These are phyloP conservation scores for Phylloporus sp. DNA, from an alignment of 1,284 basidiomycete species.

Conservation along the genomic window DNA sequence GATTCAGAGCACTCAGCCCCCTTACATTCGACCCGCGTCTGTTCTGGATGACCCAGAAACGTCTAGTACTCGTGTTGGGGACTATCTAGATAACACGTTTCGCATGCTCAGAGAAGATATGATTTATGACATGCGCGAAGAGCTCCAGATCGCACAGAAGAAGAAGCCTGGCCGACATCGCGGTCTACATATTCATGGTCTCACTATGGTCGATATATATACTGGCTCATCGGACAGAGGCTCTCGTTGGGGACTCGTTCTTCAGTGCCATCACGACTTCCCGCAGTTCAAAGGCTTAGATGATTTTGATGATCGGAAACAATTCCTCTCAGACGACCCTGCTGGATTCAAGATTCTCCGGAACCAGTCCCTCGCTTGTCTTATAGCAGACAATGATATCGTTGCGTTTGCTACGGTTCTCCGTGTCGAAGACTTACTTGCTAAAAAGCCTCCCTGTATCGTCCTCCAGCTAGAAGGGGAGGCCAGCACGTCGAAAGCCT, in stretches of 20 bases:
- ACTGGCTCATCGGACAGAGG: conserved; percentile 45
- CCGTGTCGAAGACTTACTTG: conserved; percentile 61
- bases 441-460: conserved; percentile 54
- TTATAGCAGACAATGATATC: conserved; percentile 56
- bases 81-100: conserved; percentile 71
- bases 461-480: conserved; percentile 61
- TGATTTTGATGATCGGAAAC: conserved; percentile 42
- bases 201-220: conserved; percentile 50
- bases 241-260: conserved; percentile 57
- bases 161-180: conserved; percentile 57
- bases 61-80: conserved; percentile 46
- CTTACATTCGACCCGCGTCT: conserved; percentile 57
- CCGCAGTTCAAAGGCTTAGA: conserved; percentile 46
- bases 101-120: conserved; percentile 72
- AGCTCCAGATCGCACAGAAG: conserved; percentile 54
- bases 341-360: conserved; percentile 48
- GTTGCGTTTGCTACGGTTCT: conserved; percentile 61
- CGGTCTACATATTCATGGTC: conserved; percentile 51
- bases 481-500: conserved; percentile 45
- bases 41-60: conserved; percentile 54
- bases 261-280: conserved; percentile 53
- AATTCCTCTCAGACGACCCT: conserved; percentile 50
- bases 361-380: conserved; percentile 61
- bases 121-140: conserved; percentile 70
- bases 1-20: conserved; percentile 50